These are phyloP conservation scores for Bisporella sp. DNA, from an alignment of 2,329 filamentous ascomycete genomes.

Conservation along the genomic window DNA sequence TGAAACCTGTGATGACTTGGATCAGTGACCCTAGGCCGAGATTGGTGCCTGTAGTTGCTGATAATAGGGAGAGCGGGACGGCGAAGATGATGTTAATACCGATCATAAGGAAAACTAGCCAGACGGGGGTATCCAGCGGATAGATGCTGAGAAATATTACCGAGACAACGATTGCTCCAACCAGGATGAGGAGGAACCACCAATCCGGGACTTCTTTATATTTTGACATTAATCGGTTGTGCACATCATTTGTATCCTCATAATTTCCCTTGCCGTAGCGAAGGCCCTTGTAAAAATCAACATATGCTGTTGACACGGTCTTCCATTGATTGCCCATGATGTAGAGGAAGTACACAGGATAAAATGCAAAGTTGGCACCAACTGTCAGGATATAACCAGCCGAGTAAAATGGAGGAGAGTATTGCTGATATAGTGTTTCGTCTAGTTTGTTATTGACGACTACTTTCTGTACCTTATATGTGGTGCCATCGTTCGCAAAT, in stretches of 20 bases:
- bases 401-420: constrained; percentile 38
- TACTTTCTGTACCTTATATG: constrained; percentile 28
- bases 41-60: constrained; percentile 38
- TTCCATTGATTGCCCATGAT: constrained; percentile 36
- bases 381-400: constrained; percentile 35
- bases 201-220: constrained; percentile 43
- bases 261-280: constrained; percentile 34
- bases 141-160: constrained; percentile 24
- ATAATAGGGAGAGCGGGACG: constrained; percentile 36
- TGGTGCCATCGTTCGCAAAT: constrained; percentile 36
- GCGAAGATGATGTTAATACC: constrained; percentile 29
- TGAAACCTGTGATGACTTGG: constrained; percentile 36
- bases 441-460: constrained; percentile 31
- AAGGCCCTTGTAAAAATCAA: constrained; percentile 28
- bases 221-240: constrained; percentile 35
- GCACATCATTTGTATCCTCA: constrained; percentile 35
- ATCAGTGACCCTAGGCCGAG: constrained; percentile 35
- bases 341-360: constrained; percentile 37
- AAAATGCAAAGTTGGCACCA: constrained; percentile 38
- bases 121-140: constrained; percentile 12
- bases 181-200: constrained; percentile 39
- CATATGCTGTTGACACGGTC: constrained; percentile 31
- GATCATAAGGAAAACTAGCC: constrained; percentile 20
- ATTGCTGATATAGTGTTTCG: constrained; percentile 32
- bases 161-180: constrained; percentile 28